phyloP scores from a whole-genome alignment of 129 eudicot genomes.

The Escallonia rubra region DNA sequence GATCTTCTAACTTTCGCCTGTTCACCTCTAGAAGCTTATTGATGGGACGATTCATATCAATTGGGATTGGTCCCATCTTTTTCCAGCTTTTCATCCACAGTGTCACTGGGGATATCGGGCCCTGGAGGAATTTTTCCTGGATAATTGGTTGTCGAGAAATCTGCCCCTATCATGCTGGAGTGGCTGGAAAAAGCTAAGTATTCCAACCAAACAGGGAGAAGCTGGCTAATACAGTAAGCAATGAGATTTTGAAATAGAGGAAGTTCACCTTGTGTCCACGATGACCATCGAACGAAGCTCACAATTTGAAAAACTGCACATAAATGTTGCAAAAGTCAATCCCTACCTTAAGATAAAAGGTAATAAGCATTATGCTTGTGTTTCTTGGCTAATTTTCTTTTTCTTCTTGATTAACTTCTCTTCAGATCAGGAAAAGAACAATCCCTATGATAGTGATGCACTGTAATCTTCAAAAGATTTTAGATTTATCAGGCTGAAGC shows the following conservation, averaged over 20 bases:
- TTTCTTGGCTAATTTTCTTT: too few species aligned
- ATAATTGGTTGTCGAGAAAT: slow-evolving; percentile 57
- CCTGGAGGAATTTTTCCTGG: slow-evolving; percentile 90
- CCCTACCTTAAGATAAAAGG: neutral
- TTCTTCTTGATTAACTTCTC: too few species aligned
- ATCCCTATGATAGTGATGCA: too few species aligned
- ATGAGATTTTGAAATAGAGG: neutral
- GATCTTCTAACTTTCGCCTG: too few species aligned
- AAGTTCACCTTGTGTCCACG: slow-evolving; percentile 60
- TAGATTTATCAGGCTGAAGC: too few species aligned
- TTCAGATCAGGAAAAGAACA: too few species aligned
- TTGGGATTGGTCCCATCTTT: slow-evolving; percentile 24
- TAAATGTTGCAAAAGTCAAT: neutral
- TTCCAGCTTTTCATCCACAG: slow-evolving; percentile 32
- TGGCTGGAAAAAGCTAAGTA: slow-evolving; percentile 2
- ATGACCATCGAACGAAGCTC: slow-evolving; percentile 98
- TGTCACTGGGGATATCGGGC: slow-evolving; percentile 57
- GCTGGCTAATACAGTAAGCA: neutral
- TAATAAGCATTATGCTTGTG: too few species aligned
- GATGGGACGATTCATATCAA: slow-evolving; percentile 13
- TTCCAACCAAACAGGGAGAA: neutral
- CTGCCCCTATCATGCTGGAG: slow-evolving; percentile 72
- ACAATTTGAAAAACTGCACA: slow-evolving; percentile 80
- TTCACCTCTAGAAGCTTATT: too few species aligned
- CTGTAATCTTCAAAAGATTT: too few species aligned